Percentiles rank a stretch among this genome's conserved stretches.
Evolutionary conservation across 2,329 filamentous ascomycete genomes (phyloP).

Genomic region (Cercospora sp.): DNA sequence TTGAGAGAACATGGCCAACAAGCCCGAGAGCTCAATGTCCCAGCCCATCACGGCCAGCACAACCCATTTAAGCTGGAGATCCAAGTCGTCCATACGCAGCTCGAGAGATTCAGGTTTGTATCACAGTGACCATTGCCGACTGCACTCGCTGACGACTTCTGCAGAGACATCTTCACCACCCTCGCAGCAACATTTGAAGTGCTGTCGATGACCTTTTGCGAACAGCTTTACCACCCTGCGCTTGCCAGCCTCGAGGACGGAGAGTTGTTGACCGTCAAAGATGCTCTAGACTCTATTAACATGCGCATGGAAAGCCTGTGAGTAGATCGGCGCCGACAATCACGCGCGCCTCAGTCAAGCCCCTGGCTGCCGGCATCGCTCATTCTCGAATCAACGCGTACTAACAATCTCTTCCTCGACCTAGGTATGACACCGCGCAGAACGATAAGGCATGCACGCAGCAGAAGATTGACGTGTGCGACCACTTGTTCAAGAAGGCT

Average conservation of each 20-base stretch:
- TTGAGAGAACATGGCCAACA: neutral
- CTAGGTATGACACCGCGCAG: constrained; percentile 3
- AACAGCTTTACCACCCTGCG: neutral
- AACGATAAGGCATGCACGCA: constrained; percentile 1
- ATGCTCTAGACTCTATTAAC: neutral
- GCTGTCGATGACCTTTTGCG: neutral
- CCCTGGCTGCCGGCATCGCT: neutral
- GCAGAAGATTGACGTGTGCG: constrained; percentile 4
- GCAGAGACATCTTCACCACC: constrained; percentile 1
- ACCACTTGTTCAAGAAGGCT: constrained; percentile 1
- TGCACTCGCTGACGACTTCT: neutral
- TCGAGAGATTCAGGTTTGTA: constrained; percentile 1
- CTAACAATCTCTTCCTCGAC: neutral
- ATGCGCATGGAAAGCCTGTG: neutral
- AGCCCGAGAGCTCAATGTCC: constrained; percentile 2
- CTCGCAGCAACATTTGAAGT: neutral
- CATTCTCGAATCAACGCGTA: neutral
- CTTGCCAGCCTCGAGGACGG: neutral
- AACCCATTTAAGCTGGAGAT: constrained; percentile 8
- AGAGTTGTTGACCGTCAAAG: neutral
- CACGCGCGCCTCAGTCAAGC: neutral
- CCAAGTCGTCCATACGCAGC: constrained; percentile 2
- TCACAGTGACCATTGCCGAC: neutral
- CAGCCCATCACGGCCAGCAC: constrained; percentile 3
- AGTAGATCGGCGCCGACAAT: neutral